These are phyloP conservation scores for Talaromyces islandicus DNA, from an alignment of 2,329 filamentous ascomycete species.

Conservation along the genomic window DNA sequence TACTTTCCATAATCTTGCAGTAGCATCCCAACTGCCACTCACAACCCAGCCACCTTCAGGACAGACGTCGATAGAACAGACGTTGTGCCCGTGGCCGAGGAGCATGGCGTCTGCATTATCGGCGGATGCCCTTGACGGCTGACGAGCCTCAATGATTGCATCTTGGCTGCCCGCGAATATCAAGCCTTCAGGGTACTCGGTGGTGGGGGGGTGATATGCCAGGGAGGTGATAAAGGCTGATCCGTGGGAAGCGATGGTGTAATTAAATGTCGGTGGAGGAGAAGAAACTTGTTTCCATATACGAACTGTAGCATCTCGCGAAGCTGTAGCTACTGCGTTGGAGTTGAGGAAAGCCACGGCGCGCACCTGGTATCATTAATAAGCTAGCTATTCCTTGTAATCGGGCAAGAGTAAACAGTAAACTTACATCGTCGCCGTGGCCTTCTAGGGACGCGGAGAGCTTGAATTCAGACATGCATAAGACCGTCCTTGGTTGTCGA, in stretches of 20 bases:
- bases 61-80: constrained; percentile 78
- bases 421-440: constrained; percentile 88
- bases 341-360: constrained; percentile 71
- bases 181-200: constrained; percentile 68
- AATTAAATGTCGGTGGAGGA: constrained; percentile 66
- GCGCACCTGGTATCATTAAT: constrained; percentile 65
- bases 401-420: not conserved
- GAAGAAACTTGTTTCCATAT: constrained; percentile 68
- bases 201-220: constrained; percentile 65
- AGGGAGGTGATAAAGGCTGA: constrained; percentile 84
- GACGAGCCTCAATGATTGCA: constrained; percentile 83
- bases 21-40: constrained; percentile 90
- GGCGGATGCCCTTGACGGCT: constrained; percentile 58
- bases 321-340: constrained; percentile 72
- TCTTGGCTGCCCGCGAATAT: constrained; percentile 86
- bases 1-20: constrained; percentile 81
- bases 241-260: constrained; percentile 71
- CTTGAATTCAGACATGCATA: constrained; percentile 64
- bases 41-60: constrained; percentile 68
- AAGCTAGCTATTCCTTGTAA: constrained; percentile 11
- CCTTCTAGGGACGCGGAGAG: constrained; percentile 83
- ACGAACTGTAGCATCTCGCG: constrained; percentile 84
- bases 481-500: not conserved
- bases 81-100: constrained; percentile 78
- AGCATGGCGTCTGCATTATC: constrained; percentile 81